phyloP scores from a whole-genome alignment of 768 basidiomycete genomes.

The Auriscalpium microsporum region DNA sequence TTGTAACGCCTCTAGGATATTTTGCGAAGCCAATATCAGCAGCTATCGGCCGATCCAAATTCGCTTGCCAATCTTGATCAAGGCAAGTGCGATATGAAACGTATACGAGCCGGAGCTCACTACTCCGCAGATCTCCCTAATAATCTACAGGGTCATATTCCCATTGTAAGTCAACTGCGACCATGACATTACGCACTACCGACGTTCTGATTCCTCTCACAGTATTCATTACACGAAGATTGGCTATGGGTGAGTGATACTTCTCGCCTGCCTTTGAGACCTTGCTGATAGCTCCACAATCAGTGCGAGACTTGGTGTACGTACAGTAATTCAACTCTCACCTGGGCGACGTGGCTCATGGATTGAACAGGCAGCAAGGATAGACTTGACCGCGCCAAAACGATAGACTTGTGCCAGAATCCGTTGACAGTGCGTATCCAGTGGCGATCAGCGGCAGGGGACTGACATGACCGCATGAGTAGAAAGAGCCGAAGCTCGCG shows the following conservation, averaged over 20 bases:
- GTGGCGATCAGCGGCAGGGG: too few species aligned
- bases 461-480: conserved; percentile 6
- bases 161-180: conserved; percentile 59
- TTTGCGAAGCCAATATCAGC: conserved; percentile 86
- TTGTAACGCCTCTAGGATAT: conserved; percentile 75
- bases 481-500: conserved; percentile 96
- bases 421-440: conserved; percentile 68
- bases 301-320: conserved; percentile 98
- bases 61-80: conserved; percentile 94
- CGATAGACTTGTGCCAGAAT: conserved; percentile 95
- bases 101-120: background rate
- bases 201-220: background rate
- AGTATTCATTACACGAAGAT: conserved; percentile 85
- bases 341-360: too few species aligned
- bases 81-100: conserved; percentile 34
- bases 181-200: too few species aligned
- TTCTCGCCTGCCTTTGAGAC: background rate
- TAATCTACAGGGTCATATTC: conserved; percentile 85
- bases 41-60: conserved; percentile 87
- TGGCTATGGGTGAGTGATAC: conserved; percentile 83
- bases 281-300: background rate
- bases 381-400: conserved; percentile 69
- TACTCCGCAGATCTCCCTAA: conserved; percentile 76
- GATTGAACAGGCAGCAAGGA: conserved; percentile 63
- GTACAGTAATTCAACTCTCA: conserved; percentile 18